Base-by-base conservation (phyloP, 345 rosid species). In the Eucalyptus victrix region DNA sequence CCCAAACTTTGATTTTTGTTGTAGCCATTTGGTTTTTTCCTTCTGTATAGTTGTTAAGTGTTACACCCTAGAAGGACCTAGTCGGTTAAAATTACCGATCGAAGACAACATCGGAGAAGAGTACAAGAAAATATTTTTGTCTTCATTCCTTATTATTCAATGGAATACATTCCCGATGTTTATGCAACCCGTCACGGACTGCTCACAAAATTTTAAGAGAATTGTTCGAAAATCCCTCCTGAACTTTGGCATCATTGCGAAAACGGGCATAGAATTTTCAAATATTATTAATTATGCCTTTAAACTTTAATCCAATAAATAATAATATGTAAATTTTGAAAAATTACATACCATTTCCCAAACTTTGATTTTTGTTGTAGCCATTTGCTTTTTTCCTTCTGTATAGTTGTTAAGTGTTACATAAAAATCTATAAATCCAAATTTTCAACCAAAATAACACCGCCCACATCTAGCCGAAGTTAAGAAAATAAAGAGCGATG, bases 231-330 rank as follows among this genome's bases (percentile, higher is more conserved):
- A 15, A 7, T 1, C 40, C 11, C 40, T 65, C 76, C 11, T 65
- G 40, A n/a, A 65, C 76, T n/a, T n/a, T 65, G 76, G 76, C 76
- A 15, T n/a, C 76, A n/a, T 65, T 15, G 12, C 2, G 37, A 16
- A 62, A 15, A n/a, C 3, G 7, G 76, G 40, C 76, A n/a, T 15
- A 65, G 1, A n/a, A 65, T 65, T 65, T n/a, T 65, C 76, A 65
- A n/a, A n/a, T n/a, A n/a, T 14, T 7, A 14, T n/a, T 4, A 7
- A 65, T 14, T 65, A 15, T 0, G 5, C 0, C 0, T 15, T 65
- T n/a, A 8, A 65, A n/a, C 5, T 8, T 65, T 65, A 7, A n/a
- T 3, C 3, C 76, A 2, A 15, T n/a, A 65, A 2, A 32, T 1
- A 30, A 15, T 14, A 30, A 14, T 65, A 7, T 7, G 19, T 16